These are phyloP conservation scores for Bromus sterilis DNA, from an alignment of 176 grass and related monocot genomes.

Conservation along the genomic window DNA sequence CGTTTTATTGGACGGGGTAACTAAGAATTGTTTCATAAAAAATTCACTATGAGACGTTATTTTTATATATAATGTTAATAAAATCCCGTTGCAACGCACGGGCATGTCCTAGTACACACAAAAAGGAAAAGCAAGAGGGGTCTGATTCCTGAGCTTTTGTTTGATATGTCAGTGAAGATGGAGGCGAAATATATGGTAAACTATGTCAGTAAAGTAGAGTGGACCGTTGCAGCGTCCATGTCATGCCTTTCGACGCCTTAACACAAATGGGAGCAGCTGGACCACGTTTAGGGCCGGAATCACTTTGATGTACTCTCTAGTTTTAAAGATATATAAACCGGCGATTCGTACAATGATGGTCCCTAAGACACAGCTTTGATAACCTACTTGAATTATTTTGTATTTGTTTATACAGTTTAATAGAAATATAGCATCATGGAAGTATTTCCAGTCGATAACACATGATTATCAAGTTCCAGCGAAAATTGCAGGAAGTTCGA, in stretches of 20 bases:
- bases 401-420: not conserved
- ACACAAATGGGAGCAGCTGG: not conserved
- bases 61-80: too few relatives aligned
- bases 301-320: not conserved
- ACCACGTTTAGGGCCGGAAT: not conserved
- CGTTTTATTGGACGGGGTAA: too few relatives aligned
- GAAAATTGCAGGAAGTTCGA: too few relatives aligned
- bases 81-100: too few relatives aligned
- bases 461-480: too few relatives aligned
- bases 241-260: conserved; percentile 17
- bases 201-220: not conserved
- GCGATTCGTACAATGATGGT: not conserved
- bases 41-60: too few relatives aligned
- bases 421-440: too few relatives aligned
- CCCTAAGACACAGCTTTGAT: not conserved
- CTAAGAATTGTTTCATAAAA: too few relatives aligned
- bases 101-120: too few relatives aligned
- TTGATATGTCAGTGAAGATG: conserved; percentile 7
- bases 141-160: not conserved
- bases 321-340: not conserved
- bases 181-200: not conserved
- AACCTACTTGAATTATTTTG: not conserved
- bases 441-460: too few relatives aligned
- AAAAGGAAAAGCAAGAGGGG: not conserved
- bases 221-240: conserved; percentile 4